Percentiles rank a stretch among this genome's conserved stretches.
Conservation (phyloP, 768 basidiomycete species). For the Jaapia argillacea region DNA sequence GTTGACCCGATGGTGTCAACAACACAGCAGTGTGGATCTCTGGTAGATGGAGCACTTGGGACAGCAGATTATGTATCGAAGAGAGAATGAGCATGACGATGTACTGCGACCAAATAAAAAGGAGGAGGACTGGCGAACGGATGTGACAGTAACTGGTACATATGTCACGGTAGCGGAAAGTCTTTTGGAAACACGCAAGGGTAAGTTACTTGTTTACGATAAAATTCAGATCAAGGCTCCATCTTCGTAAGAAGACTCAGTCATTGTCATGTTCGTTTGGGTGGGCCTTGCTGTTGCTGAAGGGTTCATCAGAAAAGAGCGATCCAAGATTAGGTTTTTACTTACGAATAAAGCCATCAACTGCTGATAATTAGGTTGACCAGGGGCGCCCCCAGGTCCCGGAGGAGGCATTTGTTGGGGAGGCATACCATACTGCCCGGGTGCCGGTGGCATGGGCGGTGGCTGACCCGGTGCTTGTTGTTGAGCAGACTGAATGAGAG, state of each 20-base stretch:
- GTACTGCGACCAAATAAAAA: too few relatives aligned
- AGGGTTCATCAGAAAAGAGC: too few relatives aligned
- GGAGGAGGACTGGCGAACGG: not conserved
- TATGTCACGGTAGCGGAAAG: too few relatives aligned
- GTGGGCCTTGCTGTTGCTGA: too few relatives aligned
- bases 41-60: constrained; percentile 49
- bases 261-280: too few relatives aligned
- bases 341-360: constrained; percentile 63
- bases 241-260: too few relatives aligned
- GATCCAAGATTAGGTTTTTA: too few relatives aligned
- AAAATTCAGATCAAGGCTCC: too few relatives aligned
- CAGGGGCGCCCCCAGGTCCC: constrained; percentile 30
- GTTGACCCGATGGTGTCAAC: constrained; percentile 63
- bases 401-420: constrained; percentile 36
- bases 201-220: too few relatives aligned
- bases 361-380: constrained; percentile 43
- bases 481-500: constrained; percentile 48
- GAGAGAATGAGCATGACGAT: constrained; percentile 72
- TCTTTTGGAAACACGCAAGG: too few relatives aligned
- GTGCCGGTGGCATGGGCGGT: constrained; percentile 23
- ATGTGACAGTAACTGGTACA: not conserved
- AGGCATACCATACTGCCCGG: constrained; percentile 26
- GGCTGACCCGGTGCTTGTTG: constrained; percentile 14
- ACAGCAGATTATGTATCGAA: constrained; percentile 53
- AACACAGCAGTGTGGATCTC: constrained; percentile 62